Evolutionary conservation across 306 rosid species (phyloP).

Genomic region (Trifolium subterraneum): DNA sequence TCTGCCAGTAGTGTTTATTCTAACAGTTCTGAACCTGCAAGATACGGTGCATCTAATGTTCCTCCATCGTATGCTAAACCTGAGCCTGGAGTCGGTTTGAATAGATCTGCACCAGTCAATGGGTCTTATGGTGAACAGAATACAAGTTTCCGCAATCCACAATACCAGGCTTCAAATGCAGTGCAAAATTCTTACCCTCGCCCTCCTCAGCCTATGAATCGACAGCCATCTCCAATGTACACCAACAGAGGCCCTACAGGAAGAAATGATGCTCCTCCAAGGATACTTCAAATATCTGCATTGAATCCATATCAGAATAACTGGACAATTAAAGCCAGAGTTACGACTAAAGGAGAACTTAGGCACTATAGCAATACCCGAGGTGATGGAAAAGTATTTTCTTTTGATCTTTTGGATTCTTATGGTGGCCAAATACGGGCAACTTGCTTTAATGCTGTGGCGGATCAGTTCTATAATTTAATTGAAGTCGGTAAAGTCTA

Average conservation of each 20-base stretch:
- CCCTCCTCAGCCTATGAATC: constrained; percentile 61
- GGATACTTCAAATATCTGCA: constrained; percentile 81
- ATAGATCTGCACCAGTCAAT: constrained; percentile 43
- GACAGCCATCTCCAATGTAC: constrained; percentile 73
- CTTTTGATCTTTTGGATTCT: constrained; percentile 89
- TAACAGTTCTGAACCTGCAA: constrained; percentile 48
- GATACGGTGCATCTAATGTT: constrained; percentile 49
- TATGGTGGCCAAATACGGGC: constrained; percentile 83
- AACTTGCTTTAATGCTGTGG: constrained; percentile 87
- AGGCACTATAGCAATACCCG: constrained; percentile 70
- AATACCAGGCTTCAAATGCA: constrained; percentile 52
- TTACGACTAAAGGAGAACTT: constrained; percentile 82
- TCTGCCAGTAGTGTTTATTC: constrained; percentile 48
- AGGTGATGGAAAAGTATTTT: constrained; percentile 92
- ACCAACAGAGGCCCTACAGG: constrained; percentile 71
- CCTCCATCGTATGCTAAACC: constrained; percentile 47
- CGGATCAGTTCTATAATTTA: constrained; percentile 72
- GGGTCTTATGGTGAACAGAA: constrained; percentile 70
- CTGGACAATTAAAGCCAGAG: constrained; percentile 96
- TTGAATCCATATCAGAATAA: constrained; percentile 70
- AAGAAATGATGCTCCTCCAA: constrained; percentile 76
- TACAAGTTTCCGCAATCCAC: constrained; percentile 50
- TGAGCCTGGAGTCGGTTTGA: constrained; percentile 47
- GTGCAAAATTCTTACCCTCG: constrained; percentile 51
- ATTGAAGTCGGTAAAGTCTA: constrained; percentile 83